These are phyloP conservation scores for Cordyceps farinosa DNA, from an alignment of 2,329 filamentous ascomycete genomes.

Conservation along the genomic window DNA sequence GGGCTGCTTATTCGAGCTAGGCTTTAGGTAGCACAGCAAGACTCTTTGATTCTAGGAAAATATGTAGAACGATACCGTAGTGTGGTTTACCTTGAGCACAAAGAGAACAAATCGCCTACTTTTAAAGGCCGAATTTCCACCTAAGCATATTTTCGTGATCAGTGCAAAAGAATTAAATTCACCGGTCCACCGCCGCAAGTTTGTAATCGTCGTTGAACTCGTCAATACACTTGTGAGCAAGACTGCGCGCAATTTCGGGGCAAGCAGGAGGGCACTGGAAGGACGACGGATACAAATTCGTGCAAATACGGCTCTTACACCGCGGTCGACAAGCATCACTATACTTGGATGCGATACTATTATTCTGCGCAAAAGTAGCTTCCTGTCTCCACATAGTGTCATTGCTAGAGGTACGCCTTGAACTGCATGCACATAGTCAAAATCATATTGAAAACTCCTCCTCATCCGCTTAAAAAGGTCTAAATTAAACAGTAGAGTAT, in stretches of 20 bases:
- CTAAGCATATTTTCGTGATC: too few species aligned
- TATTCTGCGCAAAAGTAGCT: conserved; percentile 1
- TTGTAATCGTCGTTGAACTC: too few species aligned
- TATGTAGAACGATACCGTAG: background rate
- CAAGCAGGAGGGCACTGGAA: background rate
- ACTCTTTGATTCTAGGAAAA: background rate
- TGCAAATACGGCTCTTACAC: too few species aligned
- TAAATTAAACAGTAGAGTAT: background rate
- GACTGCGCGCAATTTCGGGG: too few species aligned
- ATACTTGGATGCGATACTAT: too few species aligned
- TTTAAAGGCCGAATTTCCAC: too few species aligned
- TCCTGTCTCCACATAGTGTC: conserved; percentile 1
- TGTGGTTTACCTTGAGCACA: background rate
- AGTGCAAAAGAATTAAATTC: too few species aligned
- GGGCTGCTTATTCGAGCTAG: background rate
- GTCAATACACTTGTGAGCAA: background rate
- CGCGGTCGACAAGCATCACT: too few species aligned
- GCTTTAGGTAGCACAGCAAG: background rate
- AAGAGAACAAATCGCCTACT: background rate
- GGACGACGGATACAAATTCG: background rate
- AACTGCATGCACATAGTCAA: background rate
- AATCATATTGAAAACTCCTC: background rate
- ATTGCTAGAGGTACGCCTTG: background rate
- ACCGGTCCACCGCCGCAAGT: too few species aligned
- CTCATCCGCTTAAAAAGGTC: background rate